These are phyloP conservation scores for Chaetomium sp. DNA, from an alignment of 2,329 filamentous ascomycete genomes.

Conservation along the genomic window DNA sequence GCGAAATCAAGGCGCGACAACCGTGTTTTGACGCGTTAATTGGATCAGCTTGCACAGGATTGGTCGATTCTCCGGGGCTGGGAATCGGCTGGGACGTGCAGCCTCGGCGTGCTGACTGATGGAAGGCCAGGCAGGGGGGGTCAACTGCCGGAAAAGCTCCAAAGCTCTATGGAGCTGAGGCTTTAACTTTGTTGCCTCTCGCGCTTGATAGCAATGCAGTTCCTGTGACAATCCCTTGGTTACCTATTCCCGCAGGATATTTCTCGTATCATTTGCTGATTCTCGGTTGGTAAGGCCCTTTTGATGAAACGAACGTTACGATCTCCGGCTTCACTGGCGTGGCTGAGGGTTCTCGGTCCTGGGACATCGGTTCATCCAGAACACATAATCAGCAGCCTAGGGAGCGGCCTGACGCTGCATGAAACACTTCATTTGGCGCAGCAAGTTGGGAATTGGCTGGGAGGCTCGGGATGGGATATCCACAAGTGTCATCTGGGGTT, in stretches of 20 bases:
- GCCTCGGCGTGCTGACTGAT: not conserved
- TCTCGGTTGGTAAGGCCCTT: not conserved
- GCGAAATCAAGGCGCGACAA: conserved; percentile 25
- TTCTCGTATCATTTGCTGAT: not conserved
- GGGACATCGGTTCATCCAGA: not conserved
- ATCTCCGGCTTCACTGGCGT: not conserved
- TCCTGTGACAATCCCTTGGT: not conserved
- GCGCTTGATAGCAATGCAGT: not conserved
- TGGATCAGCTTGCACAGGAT: conserved; percentile 23
- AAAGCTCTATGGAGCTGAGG: not conserved
- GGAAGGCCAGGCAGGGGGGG: not conserved
- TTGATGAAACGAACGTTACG: conserved; percentile 9
- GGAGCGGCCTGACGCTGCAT: conserved; percentile 1
- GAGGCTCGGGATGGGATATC: not conserved
- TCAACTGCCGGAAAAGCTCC: not conserved
- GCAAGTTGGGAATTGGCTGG: not conserved
- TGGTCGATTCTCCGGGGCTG: conserved; percentile 20
- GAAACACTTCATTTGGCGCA: conserved; percentile 20
- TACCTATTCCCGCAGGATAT: not conserved
- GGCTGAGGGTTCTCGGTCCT: not conserved
- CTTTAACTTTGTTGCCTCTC: not conserved
- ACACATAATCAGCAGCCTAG: not conserved
- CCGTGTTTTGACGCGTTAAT: conserved; percentile 34
- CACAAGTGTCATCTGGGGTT: not conserved
- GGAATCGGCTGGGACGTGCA: not conserved